Conservation (phyloP, 2,329 filamentous ascomycete genomes). For the Cladosporium cucumerinum region DNA sequence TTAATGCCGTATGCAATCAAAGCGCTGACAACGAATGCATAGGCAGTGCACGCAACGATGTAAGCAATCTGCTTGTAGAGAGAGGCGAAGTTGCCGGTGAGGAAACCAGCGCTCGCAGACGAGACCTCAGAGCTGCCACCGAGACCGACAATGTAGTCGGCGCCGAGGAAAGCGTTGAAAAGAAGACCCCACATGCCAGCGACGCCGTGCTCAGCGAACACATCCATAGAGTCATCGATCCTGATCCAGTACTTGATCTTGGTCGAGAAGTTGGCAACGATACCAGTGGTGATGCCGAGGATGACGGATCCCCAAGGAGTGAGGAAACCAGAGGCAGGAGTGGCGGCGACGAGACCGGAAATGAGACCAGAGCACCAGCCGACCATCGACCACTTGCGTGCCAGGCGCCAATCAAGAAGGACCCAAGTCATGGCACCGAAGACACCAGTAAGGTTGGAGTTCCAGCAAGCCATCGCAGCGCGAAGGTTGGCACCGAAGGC, state of each 20-base stretch:
- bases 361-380: constrained; percentile 90
- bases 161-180: constrained; percentile 71
- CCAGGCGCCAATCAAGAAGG: constrained; percentile 89
- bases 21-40: constrained; percentile 71
- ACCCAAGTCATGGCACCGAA: constrained; percentile 93
- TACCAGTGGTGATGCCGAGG: constrained; percentile 59
- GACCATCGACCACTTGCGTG: constrained; percentile 91
- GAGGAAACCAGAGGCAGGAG: constrained; percentile 78
- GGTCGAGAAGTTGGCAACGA: constrained; percentile 79
- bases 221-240: constrained; percentile 83
- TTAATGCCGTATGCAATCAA: constrained; percentile 73
- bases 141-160: constrained; percentile 67
- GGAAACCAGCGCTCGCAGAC: constrained; percentile 63
- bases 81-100: constrained; percentile 70
- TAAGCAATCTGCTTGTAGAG: constrained; percentile 80
- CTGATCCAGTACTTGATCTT: constrained; percentile 77
- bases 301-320: constrained; percentile 61
- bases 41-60: constrained; percentile 63
- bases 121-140: constrained; percentile 62
- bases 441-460: constrained; percentile 88
- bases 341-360: constrained; percentile 82
- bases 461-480: constrained; percentile 96
- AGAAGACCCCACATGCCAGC: constrained; percentile 78
- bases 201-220: constrained; percentile 85
- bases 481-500: constrained; percentile 74